phyloP scores from a whole-genome alignment of 2,329 filamentous ascomycete genomes.

The Claviceps sp. region DNA sequence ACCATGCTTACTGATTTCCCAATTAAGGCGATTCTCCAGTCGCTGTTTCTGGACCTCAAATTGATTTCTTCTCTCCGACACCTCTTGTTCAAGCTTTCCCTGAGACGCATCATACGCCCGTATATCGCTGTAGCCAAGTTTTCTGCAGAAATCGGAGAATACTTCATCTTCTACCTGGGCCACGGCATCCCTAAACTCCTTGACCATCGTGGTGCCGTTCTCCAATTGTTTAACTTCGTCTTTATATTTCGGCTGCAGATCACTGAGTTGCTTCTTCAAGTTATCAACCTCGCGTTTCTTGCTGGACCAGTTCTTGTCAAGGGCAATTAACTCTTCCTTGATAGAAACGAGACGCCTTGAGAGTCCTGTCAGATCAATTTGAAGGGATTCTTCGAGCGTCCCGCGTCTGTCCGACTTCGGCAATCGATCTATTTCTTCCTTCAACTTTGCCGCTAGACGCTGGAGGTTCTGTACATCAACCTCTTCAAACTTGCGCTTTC shows the following conservation, averaged over 20 bases:
- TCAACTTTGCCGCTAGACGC: slow-evolving; percentile 60
- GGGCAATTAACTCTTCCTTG: slow-evolving; percentile 61
- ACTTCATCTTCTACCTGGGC: slow-evolving; percentile 77
- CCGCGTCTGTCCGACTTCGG: slow-evolving; percentile 66
- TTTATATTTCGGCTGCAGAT: slow-evolving; percentile 64
- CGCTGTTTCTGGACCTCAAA: slow-evolving; percentile 76
- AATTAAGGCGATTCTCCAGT: slow-evolving; percentile 47
- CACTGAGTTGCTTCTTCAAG: slow-evolving; percentile 57
- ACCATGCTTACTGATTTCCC: slow-evolving; percentile 38
- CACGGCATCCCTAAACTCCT: slow-evolving; percentile 48
- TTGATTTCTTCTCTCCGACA: slow-evolving; percentile 70
- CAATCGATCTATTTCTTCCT: slow-evolving; percentile 64
- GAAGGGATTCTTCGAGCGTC: slow-evolving; percentile 65
- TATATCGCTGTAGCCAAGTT: slow-evolving; percentile 78
- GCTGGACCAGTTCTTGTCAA: slow-evolving; percentile 72
- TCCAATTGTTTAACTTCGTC: slow-evolving; percentile 59
- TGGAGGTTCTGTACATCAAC: slow-evolving; percentile 77
- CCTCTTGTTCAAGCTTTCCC: slow-evolving; percentile 82
- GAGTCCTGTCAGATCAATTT: slow-evolving; percentile 65
- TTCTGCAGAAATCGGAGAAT: slow-evolving; percentile 73
- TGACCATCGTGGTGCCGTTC: slow-evolving; percentile 34
- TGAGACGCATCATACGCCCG: slow-evolving; percentile 90
- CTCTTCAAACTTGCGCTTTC: slow-evolving; percentile 77
- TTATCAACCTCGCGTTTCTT: slow-evolving; percentile 72
- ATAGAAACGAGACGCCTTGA: slow-evolving; percentile 62